phyloP scores from a whole-genome alignment of 1,284 basidiomycete species.

The Pisolithus thermaeus region DNA sequence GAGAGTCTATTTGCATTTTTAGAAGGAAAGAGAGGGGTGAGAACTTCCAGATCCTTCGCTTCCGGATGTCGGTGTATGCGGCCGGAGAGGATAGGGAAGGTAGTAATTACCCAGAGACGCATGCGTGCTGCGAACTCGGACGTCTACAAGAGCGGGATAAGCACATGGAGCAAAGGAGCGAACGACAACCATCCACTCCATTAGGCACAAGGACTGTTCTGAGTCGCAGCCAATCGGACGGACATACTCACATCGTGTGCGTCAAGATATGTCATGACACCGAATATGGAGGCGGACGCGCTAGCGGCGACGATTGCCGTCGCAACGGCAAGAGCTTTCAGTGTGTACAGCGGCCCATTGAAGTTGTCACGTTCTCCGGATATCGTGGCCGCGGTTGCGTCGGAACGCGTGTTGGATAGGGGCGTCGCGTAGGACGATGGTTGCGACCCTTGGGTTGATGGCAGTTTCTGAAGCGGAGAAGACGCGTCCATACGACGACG shows the following conservation, averaged over 20 bases:
- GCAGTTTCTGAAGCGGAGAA: neutral
- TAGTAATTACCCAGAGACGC: slow-evolving; percentile 37
- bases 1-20: neutral
- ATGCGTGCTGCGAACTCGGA: slow-evolving; percentile 51
- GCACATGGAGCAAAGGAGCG: neutral
- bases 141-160: slow-evolving; percentile 31
- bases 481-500: neutral
- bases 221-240: neutral
- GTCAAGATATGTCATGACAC: slow-evolving; percentile 35
- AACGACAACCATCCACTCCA: neutral
- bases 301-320: slow-evolving; percentile 34
- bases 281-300: slow-evolving; percentile 31
- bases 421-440: neutral
- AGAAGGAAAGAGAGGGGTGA: neutral
- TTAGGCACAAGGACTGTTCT: neutral
- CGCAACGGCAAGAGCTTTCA: slow-evolving; percentile 43
- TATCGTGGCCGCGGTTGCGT: no score
- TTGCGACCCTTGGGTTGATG: neutral
- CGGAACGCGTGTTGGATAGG: no score
- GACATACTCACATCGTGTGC: slow-evolving; percentile 33
- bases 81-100: slow-evolving; percentile 44
- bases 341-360: slow-evolving; percentile 35
- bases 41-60: slow-evolving; percentile 4
- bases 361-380: slow-evolving; percentile 24
- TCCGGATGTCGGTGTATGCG: slow-evolving; percentile 42